phyloP scores from a whole-genome alignment of 441 rosid genomes.

The Aquilaria agallochum region DNA sequence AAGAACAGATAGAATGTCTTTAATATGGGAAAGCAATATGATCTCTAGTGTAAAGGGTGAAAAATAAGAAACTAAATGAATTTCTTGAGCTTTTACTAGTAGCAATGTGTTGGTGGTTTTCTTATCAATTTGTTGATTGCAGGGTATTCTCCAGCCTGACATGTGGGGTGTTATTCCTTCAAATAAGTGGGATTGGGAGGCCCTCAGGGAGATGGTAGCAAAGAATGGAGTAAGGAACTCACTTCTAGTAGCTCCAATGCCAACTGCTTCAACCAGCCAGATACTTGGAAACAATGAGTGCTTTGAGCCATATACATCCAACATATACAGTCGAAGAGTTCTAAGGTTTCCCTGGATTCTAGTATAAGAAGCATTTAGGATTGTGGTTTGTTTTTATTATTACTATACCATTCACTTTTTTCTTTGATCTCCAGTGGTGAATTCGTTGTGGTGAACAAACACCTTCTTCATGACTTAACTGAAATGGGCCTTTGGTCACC shows the following conservation, averaged over 20 bases:
- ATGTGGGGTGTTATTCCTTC: constrained; percentile 88
- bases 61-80: background rate
- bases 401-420: background rate
- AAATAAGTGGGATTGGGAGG: constrained; percentile 68
- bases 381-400: background rate
- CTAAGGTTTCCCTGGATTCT: constrained; percentile 44
- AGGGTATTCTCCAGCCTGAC: constrained; percentile 92
- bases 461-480: constrained; percentile 86
- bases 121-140: constrained; percentile 12
- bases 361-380: background rate
- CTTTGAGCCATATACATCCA: constrained; percentile 91
- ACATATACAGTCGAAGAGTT: constrained; percentile 87
- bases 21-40: too few species aligned
- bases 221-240: constrained; percentile 81
- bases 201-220: constrained; percentile 51
- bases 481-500: constrained; percentile 93
- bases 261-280: constrained; percentile 96
- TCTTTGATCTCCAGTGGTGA: constrained; percentile 57
- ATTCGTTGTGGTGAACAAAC: constrained; percentile 93
- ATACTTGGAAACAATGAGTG: constrained; percentile 94
- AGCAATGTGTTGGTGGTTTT: background rate
- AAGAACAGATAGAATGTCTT: background rate
- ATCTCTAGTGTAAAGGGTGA: too few species aligned
- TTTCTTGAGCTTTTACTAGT: background rate
- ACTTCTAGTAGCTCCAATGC: constrained; percentile 90